Percentiles rank a stretch among this genome's conserved stretches.
Conservation (phyloP, 768 basidiomycete species). For the Lentinula sp. region DNA sequence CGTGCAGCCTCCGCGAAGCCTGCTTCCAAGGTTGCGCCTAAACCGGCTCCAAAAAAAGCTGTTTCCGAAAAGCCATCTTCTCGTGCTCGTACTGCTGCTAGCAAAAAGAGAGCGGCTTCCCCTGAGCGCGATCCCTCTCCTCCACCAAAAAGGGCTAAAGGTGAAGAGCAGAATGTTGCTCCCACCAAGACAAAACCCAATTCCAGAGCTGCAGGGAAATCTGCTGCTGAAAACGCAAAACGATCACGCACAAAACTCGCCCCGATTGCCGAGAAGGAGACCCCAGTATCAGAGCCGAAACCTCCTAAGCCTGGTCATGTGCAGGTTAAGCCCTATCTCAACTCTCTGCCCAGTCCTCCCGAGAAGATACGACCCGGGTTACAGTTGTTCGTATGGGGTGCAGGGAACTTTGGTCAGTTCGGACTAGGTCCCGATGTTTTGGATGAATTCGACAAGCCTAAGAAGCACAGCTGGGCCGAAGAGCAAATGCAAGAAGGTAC, state of each 20-base stretch:
- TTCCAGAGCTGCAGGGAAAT: slow-evolving; percentile 12
- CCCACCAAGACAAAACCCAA: slow-evolving; percentile 18
- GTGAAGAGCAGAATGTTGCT: slow-evolving; percentile 28
- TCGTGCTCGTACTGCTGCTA: slow-evolving; percentile 24
- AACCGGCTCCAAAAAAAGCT: slow-evolving; percentile 2
- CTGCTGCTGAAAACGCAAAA: slow-evolving; percentile 14
- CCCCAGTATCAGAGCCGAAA: slow-evolving; percentile 21
- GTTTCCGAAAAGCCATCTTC: slow-evolving; percentile 27
- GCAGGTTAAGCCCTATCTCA: slow-evolving; percentile 54
- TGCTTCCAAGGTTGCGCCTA: slow-evolving; percentile 15
- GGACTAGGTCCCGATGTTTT: slow-evolving; percentile 78
- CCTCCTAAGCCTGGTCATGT: slow-evolving; percentile 24
- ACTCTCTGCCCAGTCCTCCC: slow-evolving; percentile 56
- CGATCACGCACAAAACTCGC: slow-evolving; percentile 11
- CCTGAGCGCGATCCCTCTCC: slow-evolving; percentile 36
- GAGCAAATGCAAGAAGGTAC: slow-evolving; percentile 64
- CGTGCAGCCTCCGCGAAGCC: slow-evolving; percentile 44
- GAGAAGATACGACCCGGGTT: slow-evolving; percentile 56
- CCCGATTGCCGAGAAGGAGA: slow-evolving; percentile 6
- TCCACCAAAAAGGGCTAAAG: slow-evolving; percentile 44
- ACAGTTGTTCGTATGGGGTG: slow-evolving; percentile 82
- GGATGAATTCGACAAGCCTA: slow-evolving; percentile 71
- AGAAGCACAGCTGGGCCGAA: slow-evolving; percentile 72
- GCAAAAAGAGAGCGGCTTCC: slow-evolving; percentile 48
- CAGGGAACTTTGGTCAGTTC: slow-evolving; percentile 93